Evolutionary conservation across 441 rosid species (phyloP), one percentile per base, ranked within the genome.

Genomic region (Croton laevigatus): DNA sequence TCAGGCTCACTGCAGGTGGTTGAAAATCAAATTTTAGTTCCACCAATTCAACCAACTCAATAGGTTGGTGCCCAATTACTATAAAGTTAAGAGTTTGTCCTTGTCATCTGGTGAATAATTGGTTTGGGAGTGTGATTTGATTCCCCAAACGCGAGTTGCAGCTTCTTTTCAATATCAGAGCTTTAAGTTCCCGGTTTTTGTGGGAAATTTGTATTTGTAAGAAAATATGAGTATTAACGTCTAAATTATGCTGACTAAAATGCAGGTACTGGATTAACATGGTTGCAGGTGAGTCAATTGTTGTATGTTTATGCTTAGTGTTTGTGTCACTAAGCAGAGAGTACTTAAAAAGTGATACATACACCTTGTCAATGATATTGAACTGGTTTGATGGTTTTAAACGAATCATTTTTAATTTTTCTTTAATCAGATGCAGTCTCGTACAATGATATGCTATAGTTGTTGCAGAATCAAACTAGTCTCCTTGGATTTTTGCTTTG

Each of bases 1-100:
- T 64, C 79, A 3, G 98, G 96, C 22, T 59, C 83, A 69, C 80
- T 94, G 4, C 89, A 70, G 78, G 91, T 86, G 36, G 62, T 78
- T 48, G 95, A 87, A 44, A 85, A 88, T 48, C 83, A 75, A 66
- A 58, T 72, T 46, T 27, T 73, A 12, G 81, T 77, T 3, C 5
- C 66, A 2, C 74, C 78, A 6, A 68, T 68, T 62, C 68, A 27
- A 8, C 75, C 59, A 75, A 62, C 42, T 70, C 61, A 19, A 19
- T 57, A 11, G 62, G 68, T 67, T 68, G 44, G 14, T 13, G 14
- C 59, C 20, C 44, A 62, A 59, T 45, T 49, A 70, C 27, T 48
- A 37, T 6, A 20, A 45, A 13, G 2, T 22, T 45, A 19, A n/a
- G 8, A 44, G 36, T 46, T 51, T 59, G 53, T 38, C 45, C 11